Percentiles rank a stretch among this genome's conserved stretches.
phyloP scores from a whole-genome alignment of 2,329 filamentous ascomycete genomes.

The Colletotrichum lindemuthianum region DNA sequence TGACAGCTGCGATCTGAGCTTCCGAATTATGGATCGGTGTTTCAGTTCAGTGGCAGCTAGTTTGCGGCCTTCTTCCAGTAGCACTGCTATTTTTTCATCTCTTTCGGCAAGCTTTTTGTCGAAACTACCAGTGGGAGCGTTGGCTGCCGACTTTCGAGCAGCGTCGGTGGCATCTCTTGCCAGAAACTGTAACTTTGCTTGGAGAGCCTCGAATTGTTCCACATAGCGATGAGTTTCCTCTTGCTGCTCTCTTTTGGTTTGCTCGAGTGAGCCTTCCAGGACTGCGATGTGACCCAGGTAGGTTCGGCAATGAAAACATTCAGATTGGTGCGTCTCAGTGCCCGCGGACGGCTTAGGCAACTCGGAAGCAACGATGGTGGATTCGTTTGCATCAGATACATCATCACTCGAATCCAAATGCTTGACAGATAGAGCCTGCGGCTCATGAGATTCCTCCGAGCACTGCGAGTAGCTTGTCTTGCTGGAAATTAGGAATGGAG shows the following conservation, averaged over 20 bases:
- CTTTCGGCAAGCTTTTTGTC: slow-evolving; percentile 89
- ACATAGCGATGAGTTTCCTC: slow-evolving; percentile 86
- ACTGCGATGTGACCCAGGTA: slow-evolving; percentile 16
- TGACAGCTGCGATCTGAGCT: slow-evolving; percentile 73
- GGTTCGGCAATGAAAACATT: slow-evolving; percentile 23
- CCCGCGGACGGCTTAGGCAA: too few relatives aligned
- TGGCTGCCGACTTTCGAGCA: slow-evolving; percentile 74
- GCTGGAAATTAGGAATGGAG: too few relatives aligned
- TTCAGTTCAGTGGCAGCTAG: slow-evolving; percentile 88
- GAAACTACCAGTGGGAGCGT: slow-evolving; percentile 69
- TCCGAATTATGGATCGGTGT: slow-evolving; percentile 84
- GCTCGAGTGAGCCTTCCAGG: slow-evolving; percentile 14
- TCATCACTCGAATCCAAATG: background rate
- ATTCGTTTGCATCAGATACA: background rate
- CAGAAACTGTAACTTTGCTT: slow-evolving; percentile 90
- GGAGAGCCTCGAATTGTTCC: slow-evolving; percentile 90
- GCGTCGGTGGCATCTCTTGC: slow-evolving; percentile 81
- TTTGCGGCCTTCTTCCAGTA: slow-evolving; percentile 93
- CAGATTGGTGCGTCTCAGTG: background rate
- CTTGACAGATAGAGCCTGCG: too few relatives aligned
- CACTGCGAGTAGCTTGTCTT: too few relatives aligned
- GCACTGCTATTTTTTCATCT: slow-evolving; percentile 86
- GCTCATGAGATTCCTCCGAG: too few relatives aligned
- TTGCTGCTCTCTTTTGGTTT: slow-evolving; percentile 46
- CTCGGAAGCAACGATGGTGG: background rate